Conservation (phyloP, 805 yeast genomes). For the Metschnikowia cubensis region DNA sequence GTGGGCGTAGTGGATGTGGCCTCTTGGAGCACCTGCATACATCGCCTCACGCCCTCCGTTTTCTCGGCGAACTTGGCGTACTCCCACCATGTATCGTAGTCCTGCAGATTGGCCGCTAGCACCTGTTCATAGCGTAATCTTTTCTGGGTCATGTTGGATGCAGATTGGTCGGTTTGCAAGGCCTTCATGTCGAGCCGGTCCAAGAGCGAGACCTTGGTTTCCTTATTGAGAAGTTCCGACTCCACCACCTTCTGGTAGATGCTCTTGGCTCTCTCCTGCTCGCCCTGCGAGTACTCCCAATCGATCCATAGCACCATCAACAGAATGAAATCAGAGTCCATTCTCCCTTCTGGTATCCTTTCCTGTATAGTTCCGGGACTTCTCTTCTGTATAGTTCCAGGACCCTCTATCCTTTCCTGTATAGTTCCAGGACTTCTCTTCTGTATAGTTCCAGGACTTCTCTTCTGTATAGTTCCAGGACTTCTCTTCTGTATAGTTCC, state of each 20-base stretch:
- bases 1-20: conserved; percentile 42
- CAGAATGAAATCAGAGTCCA: conserved; percentile 13
- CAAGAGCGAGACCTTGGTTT: conserved; percentile 19
- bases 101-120: conserved; percentile 44
- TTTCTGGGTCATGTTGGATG: conserved; percentile 26
- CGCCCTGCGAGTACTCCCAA: conserved; percentile 63
- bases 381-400: no score
- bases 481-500: no score
- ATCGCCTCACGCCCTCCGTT: conserved; percentile 21
- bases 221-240: conserved; percentile 9
- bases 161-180: neutral
- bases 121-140: conserved; percentile 50
- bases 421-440: no score
- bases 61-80: conserved; percentile 52
- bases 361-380: no score
- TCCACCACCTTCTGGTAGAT: conserved; percentile 52
- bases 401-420: no score
- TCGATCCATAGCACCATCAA: conserved; percentile 55
- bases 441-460: no score
- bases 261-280: conserved; percentile 58
- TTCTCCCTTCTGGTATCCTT: no score
- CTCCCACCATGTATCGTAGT: conserved; percentile 84
- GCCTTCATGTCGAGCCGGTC: neutral
- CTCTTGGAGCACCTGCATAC: conserved; percentile 38
- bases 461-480: no score